A percentile compares a stretch with the other conserved stretches of the same genome.
Evolutionary conservation across 371 early-diverging fungal genomes (phyloP).

Genomic region (Massospora cicadina): DNA sequence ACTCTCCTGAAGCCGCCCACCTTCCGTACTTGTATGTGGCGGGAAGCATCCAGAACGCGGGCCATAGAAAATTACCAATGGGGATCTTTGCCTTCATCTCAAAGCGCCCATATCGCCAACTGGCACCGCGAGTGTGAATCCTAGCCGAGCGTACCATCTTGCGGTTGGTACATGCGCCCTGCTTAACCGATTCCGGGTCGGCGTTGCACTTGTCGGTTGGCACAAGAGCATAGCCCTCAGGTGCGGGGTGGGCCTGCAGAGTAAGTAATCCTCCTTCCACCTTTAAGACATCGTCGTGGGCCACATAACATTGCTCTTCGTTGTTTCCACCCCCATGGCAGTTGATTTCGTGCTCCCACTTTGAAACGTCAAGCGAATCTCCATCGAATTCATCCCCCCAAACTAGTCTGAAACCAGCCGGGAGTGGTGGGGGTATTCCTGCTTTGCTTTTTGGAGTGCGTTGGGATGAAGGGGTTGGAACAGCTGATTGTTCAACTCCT

Average conservation of each 20-base stretch:
- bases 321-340: constrained; percentile 11
- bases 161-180: constrained; percentile 8
- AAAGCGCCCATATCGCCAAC: constrained; percentile 30
- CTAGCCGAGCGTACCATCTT: background rate
- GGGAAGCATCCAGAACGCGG: constrained; percentile 51
- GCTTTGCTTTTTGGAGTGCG: background rate
- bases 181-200: background rate
- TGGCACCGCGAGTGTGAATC: constrained; percentile 3
- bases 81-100: constrained; percentile 47
- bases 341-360: constrained; percentile 9
- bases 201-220: constrained; percentile 9
- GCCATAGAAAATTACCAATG: constrained; percentile 46
- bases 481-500: background rate
- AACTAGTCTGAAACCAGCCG: constrained; percentile 1
- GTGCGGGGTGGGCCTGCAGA: background rate
- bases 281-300: constrained; percentile 4
- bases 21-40: constrained; percentile 36
- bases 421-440: constrained; percentile 3
- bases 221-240: background rate
- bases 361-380: background rate
- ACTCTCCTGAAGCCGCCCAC: constrained; percentile 54
- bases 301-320: constrained; percentile 11
- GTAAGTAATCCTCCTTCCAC: constrained; percentile 3
- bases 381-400: constrained; percentile 10
- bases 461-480: background rate